Evolutionary conservation across 192 early-diverging fungal species (phyloP).

Genomic region (Coemansia sp.): DNA sequence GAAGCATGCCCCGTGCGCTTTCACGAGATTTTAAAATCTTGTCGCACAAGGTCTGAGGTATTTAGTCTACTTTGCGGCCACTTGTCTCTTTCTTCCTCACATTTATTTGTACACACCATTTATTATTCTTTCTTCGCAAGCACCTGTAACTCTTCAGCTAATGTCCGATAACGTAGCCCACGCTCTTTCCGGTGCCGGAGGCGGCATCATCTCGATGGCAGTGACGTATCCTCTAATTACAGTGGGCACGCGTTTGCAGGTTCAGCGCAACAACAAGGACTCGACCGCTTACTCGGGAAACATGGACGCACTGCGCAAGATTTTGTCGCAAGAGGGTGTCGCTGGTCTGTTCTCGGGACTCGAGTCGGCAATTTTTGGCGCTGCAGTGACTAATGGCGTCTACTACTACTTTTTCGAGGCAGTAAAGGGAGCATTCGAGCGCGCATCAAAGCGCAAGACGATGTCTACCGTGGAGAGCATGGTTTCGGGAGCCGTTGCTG

Average conservation of each 20-base stretch:
- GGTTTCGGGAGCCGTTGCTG: constrained; percentile 88
- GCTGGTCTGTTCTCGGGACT: constrained; percentile 91
- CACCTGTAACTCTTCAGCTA: neutral
- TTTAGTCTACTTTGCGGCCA: neutral
- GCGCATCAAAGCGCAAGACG: constrained; percentile 58
- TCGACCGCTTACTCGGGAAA: constrained; percentile 62
- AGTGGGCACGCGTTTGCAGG: constrained; percentile 78
- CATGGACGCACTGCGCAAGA: constrained; percentile 80
- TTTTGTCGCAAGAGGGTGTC: constrained; percentile 85
- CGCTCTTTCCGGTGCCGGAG: constrained; percentile 79
- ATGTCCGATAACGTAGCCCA: constrained; percentile 86
- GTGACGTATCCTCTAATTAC: constrained; percentile 89
- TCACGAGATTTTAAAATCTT: constrained; percentile 1
- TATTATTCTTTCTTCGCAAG: neutral
- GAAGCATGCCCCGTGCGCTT: constrained; percentile 9
- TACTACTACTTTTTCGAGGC: constrained; percentile 90
- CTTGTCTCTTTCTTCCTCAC: neutral
- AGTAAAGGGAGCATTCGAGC: constrained; percentile 82
- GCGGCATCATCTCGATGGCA: constrained; percentile 88
- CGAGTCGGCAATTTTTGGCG: constrained; percentile 93
- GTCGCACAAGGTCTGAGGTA: neutral
- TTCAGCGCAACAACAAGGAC: constrained; percentile 66
- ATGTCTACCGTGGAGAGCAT: constrained; percentile 90
- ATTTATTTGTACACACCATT: constrained; percentile 2
- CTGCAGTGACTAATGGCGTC: constrained; percentile 90